These are phyloP conservation scores for Pigoraptor vietnamica DNA, from an alignment of 78 protist genomes.

Conservation along the genomic window DNA sequence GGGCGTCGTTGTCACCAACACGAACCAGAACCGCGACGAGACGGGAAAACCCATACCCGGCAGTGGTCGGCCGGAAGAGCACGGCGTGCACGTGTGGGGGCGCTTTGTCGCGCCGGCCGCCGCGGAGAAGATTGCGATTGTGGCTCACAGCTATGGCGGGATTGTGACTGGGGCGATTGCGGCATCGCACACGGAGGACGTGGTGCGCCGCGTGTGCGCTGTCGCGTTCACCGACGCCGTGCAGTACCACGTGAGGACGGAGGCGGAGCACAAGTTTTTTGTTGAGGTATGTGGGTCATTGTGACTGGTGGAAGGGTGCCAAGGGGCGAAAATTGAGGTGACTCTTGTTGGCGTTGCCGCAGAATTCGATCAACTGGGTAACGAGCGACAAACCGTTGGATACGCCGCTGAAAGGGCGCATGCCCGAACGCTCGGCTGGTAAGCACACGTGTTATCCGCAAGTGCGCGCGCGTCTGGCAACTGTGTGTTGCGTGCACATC, in stretches of 20 bases:
- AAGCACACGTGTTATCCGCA: too few species aligned
- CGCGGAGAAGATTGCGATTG: conserved; percentile 31
- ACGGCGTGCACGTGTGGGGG: conserved; percentile 16
- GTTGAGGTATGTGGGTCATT: background rate
- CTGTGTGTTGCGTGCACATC: too few species aligned
- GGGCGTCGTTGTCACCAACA: conserved; percentile 26
- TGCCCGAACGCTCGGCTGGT: background rate
- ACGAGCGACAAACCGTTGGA: background rate
- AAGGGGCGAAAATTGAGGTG: too few species aligned
- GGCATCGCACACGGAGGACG: background rate
- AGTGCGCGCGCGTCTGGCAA: too few species aligned
- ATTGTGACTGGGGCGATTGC: conserved; percentile 4
- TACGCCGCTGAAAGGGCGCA: too few species aligned
- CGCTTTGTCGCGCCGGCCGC: conserved; percentile 8
- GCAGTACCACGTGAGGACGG: background rate
- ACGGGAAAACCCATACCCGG: background rate
- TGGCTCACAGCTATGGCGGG: conserved; percentile 56
- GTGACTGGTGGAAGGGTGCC: background rate
- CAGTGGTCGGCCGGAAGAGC: conserved; percentile 25
- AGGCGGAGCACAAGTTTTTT: background rate
- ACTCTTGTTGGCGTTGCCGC: background rate
- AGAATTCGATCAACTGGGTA: background rate
- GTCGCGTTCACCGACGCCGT: conserved; percentile 34
- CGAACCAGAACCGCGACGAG: background rate
- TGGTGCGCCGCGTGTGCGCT: background rate